Conservation (phyloP, 345 rosid species). For the Eucalyptus tenuipes region DNA sequence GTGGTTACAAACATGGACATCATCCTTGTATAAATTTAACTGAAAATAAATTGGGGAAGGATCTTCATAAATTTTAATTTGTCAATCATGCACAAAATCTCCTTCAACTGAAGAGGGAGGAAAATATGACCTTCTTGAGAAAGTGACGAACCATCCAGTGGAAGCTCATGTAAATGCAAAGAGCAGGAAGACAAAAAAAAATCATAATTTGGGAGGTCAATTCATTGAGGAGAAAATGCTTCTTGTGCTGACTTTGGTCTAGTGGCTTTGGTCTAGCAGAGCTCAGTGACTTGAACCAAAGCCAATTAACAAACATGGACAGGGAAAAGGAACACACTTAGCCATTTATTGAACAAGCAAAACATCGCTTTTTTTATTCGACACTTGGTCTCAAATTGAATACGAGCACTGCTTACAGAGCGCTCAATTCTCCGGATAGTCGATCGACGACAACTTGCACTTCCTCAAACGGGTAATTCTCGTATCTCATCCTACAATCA, state of each 20-base stretch:
- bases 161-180: not conserved
- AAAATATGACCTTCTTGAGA: not conserved
- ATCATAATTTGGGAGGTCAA: not conserved
- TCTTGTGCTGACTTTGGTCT: not conserved
- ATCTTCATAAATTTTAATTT: not conserved
- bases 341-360: not conserved
- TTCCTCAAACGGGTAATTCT: not conserved
- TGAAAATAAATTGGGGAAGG: not conserved
- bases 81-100: not conserved
- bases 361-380: not conserved
- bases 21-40: not conserved
- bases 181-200: not conserved
- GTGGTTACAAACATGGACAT: not conserved
- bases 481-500: not conserved
- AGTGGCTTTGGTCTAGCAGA: not conserved
- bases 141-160: not conserved
- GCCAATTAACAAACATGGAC: not conserved
- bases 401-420: not conserved
- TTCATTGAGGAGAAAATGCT: not conserved
- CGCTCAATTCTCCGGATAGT: not conserved
- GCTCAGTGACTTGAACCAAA: not conserved
- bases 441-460: not conserved
- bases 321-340: not conserved
- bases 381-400: not conserved
- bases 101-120: not conserved